Evolutionary conservation across 331 rosid genomes (phyloP).

Genomic region (Acacia pycnantha): DNA sequence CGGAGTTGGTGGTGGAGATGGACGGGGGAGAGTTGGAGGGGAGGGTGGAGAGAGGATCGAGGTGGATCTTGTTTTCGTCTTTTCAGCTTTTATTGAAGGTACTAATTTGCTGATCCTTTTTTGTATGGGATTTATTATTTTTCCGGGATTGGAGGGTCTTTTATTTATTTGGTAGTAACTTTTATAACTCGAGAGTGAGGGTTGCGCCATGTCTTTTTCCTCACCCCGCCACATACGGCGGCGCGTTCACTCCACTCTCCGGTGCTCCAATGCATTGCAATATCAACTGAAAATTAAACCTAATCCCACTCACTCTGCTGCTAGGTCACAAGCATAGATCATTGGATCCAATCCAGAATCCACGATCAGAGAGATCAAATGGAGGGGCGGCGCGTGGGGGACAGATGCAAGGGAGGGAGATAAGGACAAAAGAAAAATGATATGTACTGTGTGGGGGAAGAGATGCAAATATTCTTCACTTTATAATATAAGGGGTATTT

Average conservation of each 20-base stretch:
- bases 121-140: conserved; percentile 21
- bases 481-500: conserved; percentile 17
- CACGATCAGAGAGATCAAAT: background rate
- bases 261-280: background rate
- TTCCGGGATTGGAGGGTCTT: conserved; percentile 42
- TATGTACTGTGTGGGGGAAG: conserved; percentile 26
- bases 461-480: conserved; percentile 34
- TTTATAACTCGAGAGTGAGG: conserved; percentile 32
- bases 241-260: background rate
- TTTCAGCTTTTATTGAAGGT: conserved; percentile 45
- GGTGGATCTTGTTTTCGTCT: conserved; percentile 89
- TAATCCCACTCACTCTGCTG: background rate
- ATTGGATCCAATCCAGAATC: background rate
- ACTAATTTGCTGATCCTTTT: conserved; percentile 29
- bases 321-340: background rate
- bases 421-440: conserved; percentile 25
- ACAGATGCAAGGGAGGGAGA: background rate
- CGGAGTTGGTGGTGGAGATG: background rate
- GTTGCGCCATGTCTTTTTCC: background rate
- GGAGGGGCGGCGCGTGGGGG: conserved; percentile 27
- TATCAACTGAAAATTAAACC: background rate
- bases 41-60: conserved; percentile 75
- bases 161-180: too few species aligned
- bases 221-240: background rate
- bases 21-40: conserved; percentile 29